Evolutionary conservation across 1,284 basidiomycete genomes (phyloP), one percentile per base, ranked within the genome.

Genomic region (Cutaneotrichosporon sp.): DNA sequence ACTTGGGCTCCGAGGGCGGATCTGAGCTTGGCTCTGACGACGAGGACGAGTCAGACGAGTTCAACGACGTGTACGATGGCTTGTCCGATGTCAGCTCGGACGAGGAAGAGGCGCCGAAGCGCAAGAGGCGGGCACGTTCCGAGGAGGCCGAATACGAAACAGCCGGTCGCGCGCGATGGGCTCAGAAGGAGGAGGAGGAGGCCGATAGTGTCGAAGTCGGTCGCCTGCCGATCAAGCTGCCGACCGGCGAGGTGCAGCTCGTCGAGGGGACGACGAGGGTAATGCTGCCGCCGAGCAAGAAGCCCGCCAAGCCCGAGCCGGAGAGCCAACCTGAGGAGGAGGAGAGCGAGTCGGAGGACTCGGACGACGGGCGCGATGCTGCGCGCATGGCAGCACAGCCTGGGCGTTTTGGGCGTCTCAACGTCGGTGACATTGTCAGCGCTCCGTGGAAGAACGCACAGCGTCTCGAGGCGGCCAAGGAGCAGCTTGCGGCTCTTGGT

Each of bases 401-500:
- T 62, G 76, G 75, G 16, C 86, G 89, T 46, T 92, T 93, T 74
- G 91, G 92, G 22, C 86, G 92, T 52, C 86, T 87, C 63, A 89
- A 90, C 18, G 87, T 95, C 11, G 83, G 87, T 22, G 90, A 92
- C 72, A 86, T 95, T 61, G 83, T 95, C 40, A 79, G 82, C 31
- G 87, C 62, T 46, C 74, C 74, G 3, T 76, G 72, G 74, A 91
- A 90, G 56, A 86, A 89, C 65, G 86, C 85, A 64, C 83, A 83
- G 51, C 86, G 87, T 69, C 84, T 95, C 71, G 88, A 88, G 66
- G 84, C 84, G 58, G 92, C 92, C 22, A 94, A 95, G 73, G 91
- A 93, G 74, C 91, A 96, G 78, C 90, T 96, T 64, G 92, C 92
- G 2, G 83, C 84, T 34, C 86, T 94, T 55, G 92, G 94, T 79